A percentile compares a stretch with the other conserved stretches of the same genome.
These are phyloP conservation scores for Geotrichum fermentans DNA, from an alignment of 1,139 yeast genomes.

Conservation along the genomic window DNA sequence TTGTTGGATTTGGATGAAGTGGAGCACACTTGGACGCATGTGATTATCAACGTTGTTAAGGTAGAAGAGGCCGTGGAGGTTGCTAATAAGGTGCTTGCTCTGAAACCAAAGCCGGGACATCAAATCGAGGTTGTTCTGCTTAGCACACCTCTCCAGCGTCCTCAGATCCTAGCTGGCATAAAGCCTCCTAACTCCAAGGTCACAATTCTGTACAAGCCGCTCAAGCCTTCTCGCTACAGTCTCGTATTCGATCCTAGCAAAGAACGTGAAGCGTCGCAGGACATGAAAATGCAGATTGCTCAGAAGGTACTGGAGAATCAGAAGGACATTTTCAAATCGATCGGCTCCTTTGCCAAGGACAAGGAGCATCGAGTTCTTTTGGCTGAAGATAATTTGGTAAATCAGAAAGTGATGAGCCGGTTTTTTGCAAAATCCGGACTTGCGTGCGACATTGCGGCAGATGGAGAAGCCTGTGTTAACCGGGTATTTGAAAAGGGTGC, in stretches of 20 bases:
- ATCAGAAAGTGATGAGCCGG: constrained; percentile 79
- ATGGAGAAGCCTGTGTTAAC: constrained; percentile 64
- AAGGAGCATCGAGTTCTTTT: constrained; percentile 53
- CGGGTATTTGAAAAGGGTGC: constrained; percentile 37
- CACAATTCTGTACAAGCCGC: constrained; percentile 31
- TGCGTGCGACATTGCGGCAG: constrained; percentile 65
- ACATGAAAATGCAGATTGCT: constrained; percentile 31
- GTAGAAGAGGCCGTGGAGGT: constrained; percentile 26
- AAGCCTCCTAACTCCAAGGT: constrained; percentile 19
- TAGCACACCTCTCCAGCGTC: constrained; percentile 34
- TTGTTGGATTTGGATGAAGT: constrained; percentile 9
- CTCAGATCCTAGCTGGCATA: constrained; percentile 26
- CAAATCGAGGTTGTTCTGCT: constrained; percentile 31
- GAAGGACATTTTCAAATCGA: constrained; percentile 25
- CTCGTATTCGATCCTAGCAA: constrained; percentile 32
- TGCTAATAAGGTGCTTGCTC: constrained; percentile 10
- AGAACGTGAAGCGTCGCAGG: constrained; percentile 29
- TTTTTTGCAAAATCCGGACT: constrained; percentile 73
- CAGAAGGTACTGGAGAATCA: constrained; percentile 28
- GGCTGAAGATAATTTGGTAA: constrained; percentile 84
- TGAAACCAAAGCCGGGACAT: not conserved
- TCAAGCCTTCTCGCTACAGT: constrained; percentile 31
- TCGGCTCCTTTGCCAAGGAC: constrained; percentile 19
- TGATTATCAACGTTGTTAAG: constrained; percentile 32
- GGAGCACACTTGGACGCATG: constrained; percentile 31